Percentiles rank a stretch among this genome's conserved stretches.
These are phyloP conservation scores for Penicillium goetzii DNA, from an alignment of 495 filamentous ascomycete species.

Conservation along the genomic window DNA sequence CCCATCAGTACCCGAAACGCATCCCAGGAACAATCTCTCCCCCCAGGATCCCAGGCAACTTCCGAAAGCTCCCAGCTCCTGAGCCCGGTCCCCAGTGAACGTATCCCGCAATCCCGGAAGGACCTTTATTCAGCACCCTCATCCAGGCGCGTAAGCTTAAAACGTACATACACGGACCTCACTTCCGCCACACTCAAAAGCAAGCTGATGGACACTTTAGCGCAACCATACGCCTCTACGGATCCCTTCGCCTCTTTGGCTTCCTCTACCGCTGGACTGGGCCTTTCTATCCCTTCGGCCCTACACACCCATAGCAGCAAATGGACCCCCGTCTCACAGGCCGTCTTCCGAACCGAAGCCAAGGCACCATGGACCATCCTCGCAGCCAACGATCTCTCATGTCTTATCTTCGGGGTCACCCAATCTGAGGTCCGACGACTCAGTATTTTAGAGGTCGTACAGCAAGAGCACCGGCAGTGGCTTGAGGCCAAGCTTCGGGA, in stretches of 20 bases:
- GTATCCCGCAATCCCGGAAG: slow-evolving; percentile 37
- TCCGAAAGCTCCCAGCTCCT: slow-evolving; percentile 34
- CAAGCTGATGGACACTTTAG: slow-evolving; percentile 86
- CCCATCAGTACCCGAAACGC: slow-evolving; percentile 27
- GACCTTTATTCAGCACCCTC: slow-evolving; percentile 43
- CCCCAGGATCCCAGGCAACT: slow-evolving; percentile 22
- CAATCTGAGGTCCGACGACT: slow-evolving; percentile 91
- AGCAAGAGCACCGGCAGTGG: slow-evolving; percentile 84
- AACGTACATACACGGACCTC: slow-evolving; percentile 86
- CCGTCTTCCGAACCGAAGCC: slow-evolving; percentile 92
- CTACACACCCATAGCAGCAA: slow-evolving; percentile 86
- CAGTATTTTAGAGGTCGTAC: slow-evolving; percentile 93
- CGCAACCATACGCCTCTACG: slow-evolving; percentile 72
- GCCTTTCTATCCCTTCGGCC: slow-evolving; percentile 49
- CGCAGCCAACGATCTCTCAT: slow-evolving; percentile 96
- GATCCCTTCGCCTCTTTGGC: slow-evolving; percentile 53
- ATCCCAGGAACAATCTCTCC: slow-evolving; percentile 18
- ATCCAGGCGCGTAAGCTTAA: slow-evolving; percentile 72
- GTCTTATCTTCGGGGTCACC: slow-evolving; percentile 93
- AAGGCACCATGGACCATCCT: slow-evolving; percentile 91
- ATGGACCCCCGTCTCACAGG: slow-evolving; percentile 89
- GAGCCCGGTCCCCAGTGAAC: slow-evolving; percentile 39
- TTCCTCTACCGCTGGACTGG: slow-evolving; percentile 40
- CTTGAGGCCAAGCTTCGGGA: slow-evolving; percentile 81
- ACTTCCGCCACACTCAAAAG: slow-evolving; percentile 70